phyloP scores from a whole-genome alignment of 2,329 filamentous ascomycete species.

The Alternaria novae-zelandiae region DNA sequence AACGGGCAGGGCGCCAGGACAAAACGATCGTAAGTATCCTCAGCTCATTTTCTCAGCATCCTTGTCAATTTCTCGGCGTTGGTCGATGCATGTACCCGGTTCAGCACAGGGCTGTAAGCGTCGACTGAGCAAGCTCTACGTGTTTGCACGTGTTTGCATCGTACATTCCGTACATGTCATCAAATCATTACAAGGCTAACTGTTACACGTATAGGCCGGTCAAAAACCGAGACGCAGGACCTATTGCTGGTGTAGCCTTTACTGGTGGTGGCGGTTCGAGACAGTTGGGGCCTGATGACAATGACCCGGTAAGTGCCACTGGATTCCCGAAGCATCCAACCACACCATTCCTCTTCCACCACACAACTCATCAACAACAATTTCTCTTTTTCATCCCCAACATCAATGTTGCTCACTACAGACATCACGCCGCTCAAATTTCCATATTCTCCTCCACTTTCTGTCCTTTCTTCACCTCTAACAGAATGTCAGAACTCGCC shows the following conservation, averaged over 20 bases:
- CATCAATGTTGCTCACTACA: constrained; percentile 43
- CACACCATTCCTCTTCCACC: constrained; percentile 48
- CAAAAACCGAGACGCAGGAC: constrained; percentile 72
- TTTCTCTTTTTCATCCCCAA: constrained; percentile 33
- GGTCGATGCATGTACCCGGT: constrained; percentile 32
- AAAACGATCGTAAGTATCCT: constrained; percentile 47
- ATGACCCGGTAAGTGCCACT: constrained; percentile 59
- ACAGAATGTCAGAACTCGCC: constrained; percentile 49
- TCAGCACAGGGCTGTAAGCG: constrained; percentile 31
- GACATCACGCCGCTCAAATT: constrained; percentile 38
- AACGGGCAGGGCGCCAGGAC: constrained; percentile 45
- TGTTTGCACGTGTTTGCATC: constrained; percentile 40
- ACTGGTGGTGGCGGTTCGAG: constrained; percentile 65
- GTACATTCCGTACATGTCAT: constrained; percentile 21
- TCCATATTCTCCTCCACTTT: constrained; percentile 45
- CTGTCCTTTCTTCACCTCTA: constrained; percentile 47
- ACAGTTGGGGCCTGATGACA: constrained; percentile 65
- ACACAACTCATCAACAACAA: constrained; percentile 42
- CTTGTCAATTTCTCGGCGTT: constrained; percentile 19
- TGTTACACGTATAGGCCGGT: constrained; percentile 64
- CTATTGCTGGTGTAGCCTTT: constrained; percentile 69
- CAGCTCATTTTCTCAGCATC: constrained; percentile 15
- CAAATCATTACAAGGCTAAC: constrained; percentile 40
- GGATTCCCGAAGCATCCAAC: constrained; percentile 53
- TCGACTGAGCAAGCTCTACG: constrained; percentile 44